A percentile compares a stretch with the other conserved stretches of the same genome.
Conservation (phyloP, 495 filamentous ascomycete species). For the Podospora australis region DNA sequence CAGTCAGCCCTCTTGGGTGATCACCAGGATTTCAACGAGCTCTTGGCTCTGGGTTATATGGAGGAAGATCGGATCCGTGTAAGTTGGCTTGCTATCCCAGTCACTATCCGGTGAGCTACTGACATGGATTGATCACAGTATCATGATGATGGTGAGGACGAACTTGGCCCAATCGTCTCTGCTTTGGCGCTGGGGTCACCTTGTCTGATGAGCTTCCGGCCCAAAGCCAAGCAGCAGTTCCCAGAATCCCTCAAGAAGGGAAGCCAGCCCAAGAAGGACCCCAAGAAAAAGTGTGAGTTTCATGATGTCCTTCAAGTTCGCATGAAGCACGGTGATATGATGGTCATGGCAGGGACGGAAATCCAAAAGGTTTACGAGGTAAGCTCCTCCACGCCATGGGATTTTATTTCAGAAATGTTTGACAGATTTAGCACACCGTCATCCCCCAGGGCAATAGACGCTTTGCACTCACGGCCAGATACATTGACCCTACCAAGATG, state of each 20-base stretch:
- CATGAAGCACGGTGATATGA: conserved; percentile 71
- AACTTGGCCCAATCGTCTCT: conserved; percentile 68
- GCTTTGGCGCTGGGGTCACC: conserved; percentile 67
- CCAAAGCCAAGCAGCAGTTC: conserved; percentile 53
- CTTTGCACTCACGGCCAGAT: conserved; percentile 59
- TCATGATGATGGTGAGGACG: conserved; percentile 79
- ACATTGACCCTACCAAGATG: conserved; percentile 44
- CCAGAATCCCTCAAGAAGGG: conserved; percentile 15
- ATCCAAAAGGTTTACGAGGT: conserved; percentile 73
- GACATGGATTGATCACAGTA: conserved; percentile 43
- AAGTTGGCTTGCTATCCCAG: conserved; percentile 25
- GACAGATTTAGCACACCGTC: conserved; percentile 54
- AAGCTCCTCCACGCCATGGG: conserved; percentile 17
- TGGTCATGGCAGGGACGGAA: conserved; percentile 70
- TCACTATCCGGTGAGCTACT: conserved; percentile 20
- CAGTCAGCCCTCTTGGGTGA: no score
- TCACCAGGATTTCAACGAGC: conserved; percentile 60
- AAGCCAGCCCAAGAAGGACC: conserved; percentile 21
- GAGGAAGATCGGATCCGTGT: conserved; percentile 62
- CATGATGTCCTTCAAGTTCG: conserved; percentile 29
- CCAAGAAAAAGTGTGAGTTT: conserved; percentile 11
- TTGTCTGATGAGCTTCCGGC: conserved; percentile 61
- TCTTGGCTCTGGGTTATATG: conserved; percentile 70
- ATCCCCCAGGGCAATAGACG: conserved; percentile 50
- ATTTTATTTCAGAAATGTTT: conserved; percentile 7